Evolutionary conservation across 345 rosid genomes (phyloP).

Genomic region (Bruguiera gymnorhiza): DNA sequence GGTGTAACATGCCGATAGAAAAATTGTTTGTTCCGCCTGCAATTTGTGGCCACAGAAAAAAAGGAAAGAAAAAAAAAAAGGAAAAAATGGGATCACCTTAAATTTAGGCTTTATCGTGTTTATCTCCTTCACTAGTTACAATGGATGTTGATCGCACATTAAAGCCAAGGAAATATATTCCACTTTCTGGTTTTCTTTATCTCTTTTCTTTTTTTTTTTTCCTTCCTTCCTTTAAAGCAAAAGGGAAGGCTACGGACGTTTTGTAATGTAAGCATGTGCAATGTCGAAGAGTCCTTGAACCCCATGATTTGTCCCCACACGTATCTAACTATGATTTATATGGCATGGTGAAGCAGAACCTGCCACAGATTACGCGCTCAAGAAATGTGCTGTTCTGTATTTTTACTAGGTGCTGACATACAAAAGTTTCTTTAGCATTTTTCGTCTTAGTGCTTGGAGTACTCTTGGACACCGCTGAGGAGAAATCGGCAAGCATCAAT

Average conservation of each 20-base stretch:
- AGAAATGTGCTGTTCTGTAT: neutral
- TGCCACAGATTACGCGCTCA: neutral
- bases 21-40: neutral
- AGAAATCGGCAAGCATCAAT: neutral
- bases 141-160: slow-evolving; percentile 13
- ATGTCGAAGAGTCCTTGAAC: slow-evolving; percentile 6
- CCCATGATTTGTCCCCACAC: slow-evolving; percentile 7
- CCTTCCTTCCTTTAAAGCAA: slow-evolving; percentile 30
- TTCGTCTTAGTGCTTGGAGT: neutral
- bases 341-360: too few relatives aligned
- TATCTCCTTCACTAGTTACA: slow-evolving; percentile 12
- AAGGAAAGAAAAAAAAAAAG: neutral
- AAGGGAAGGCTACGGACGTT: slow-evolving; percentile 19
- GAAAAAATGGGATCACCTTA: slow-evolving; percentile 25
- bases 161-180: slow-evolving; percentile 22
- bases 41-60: slow-evolving; percentile 13
- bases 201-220: too few relatives aligned
- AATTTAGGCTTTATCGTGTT: slow-evolving; percentile 18
- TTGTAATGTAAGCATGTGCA: slow-evolving; percentile 21
- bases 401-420: neutral
- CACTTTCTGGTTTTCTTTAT: slow-evolving; percentile 14
- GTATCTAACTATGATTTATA: too few relatives aligned
- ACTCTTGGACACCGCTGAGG: neutral
- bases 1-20: neutral
- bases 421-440: neutral